A percentile compares a stretch with the other conserved stretches of the same genome.
Conservation (phyloP, 2,329 filamentous ascomycete genomes). For the Exophiala sp. region DNA sequence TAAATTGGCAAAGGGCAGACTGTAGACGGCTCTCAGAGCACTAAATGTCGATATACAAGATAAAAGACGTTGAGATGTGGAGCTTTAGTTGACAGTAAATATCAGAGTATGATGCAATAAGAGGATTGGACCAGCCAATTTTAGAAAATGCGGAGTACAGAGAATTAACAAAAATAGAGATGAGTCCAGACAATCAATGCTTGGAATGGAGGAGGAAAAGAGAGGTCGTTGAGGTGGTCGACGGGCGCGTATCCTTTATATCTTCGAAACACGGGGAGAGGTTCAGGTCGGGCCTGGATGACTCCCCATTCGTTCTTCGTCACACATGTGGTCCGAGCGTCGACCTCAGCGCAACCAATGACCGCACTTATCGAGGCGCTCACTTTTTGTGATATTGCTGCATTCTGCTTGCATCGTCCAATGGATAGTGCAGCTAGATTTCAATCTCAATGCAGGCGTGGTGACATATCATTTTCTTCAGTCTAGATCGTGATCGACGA, state of each 20-base stretch:
- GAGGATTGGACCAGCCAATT: slow-evolving; percentile 45
- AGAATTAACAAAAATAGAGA: slow-evolving; percentile 35
- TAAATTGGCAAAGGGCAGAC: not conserved
- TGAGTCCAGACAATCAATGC: slow-evolving; percentile 35
- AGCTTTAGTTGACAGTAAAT: slow-evolving; percentile 14
- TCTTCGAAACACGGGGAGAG: slow-evolving; percentile 5
- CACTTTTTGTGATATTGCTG: slow-evolving; percentile 16
- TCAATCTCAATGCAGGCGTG: not conserved
- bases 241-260: slow-evolving; percentile 20
- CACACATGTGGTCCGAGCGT: slow-evolving; percentile 2
- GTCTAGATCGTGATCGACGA: not conserved
- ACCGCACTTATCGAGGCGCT: slow-evolving; percentile 10
- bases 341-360: slow-evolving; percentile 11
- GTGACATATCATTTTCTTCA: slow-evolving; percentile 2
- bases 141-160: slow-evolving; percentile 26
- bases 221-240: slow-evolving; percentile 15
- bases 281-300: not conserved
- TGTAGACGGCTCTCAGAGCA: not conserved
- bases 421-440: slow-evolving; percentile 5
- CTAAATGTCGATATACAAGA: not conserved
- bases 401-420: slow-evolving; percentile 7
- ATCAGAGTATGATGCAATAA: slow-evolving; percentile 29
- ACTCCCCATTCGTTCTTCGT: slow-evolving; percentile 11
- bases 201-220: slow-evolving; percentile 19
- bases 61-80: slow-evolving; percentile 1